Conservation (phyloP, 1,139 yeast genomes). For the Taphrina pruni region DNA sequence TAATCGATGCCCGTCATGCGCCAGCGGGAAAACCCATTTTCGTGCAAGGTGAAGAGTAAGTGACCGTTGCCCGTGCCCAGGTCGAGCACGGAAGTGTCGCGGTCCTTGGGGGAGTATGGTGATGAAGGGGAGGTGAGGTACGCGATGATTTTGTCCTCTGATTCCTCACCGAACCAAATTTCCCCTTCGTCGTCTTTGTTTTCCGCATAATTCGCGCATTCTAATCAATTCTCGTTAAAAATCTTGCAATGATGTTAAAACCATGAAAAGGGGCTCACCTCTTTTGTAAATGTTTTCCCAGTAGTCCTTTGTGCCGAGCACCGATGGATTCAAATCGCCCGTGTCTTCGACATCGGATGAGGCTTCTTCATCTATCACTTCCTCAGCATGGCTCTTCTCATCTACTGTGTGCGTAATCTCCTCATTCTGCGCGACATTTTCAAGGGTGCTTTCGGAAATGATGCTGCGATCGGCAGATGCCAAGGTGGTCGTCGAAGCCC, state of each 20-base stretch:
- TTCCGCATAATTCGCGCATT: conserved; percentile 17
- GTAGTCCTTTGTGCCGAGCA: conserved; percentile 77
- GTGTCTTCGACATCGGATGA: conserved; percentile 10
- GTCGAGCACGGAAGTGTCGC: conserved; percentile 60
- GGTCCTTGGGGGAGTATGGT: background rate
- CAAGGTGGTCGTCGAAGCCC: background rate
- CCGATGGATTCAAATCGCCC: conserved; percentile 56
- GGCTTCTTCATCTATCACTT: background rate
- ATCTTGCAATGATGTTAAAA: too few species aligned
- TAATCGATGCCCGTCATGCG: conserved; percentile 79
- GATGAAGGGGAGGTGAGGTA: conserved; percentile 56
- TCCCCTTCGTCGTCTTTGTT: conserved; percentile 79
- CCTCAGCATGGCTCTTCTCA: background rate
- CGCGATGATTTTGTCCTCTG: conserved; percentile 78
- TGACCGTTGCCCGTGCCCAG: conserved; percentile 98
- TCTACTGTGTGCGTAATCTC: background rate
- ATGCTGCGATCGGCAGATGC: background rate
- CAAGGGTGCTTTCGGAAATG: background rate
- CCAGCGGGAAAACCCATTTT: conserved; percentile 58
- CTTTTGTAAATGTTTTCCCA: conserved; percentile 86
- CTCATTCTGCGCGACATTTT: background rate
- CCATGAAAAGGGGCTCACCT: conserved; percentile 57
- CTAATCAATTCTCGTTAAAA: background rate
- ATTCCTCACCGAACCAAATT: conserved; percentile 93
- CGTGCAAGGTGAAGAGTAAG: conserved; percentile 73